Conservation (phyloP, 192 early-diverging fungal genomes). For the Oehlia diaphana region DNA sequence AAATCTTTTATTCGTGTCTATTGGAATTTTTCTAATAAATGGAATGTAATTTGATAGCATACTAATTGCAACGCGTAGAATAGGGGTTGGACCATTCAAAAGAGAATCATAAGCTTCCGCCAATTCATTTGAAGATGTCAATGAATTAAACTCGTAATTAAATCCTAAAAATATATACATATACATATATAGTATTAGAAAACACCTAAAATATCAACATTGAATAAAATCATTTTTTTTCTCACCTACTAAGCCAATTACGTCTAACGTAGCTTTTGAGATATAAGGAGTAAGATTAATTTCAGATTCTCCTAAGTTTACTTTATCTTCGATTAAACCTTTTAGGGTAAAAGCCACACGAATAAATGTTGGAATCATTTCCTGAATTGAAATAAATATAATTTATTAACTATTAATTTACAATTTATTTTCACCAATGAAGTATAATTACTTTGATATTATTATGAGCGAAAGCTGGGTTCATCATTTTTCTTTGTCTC, state of each 20-base stretch:
- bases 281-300: constrained; percentile 41
- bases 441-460: constrained; percentile 35
- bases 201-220: background rate
- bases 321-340: constrained; percentile 39
- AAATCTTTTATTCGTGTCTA: background rate
- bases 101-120: constrained; percentile 43
- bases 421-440: constrained; percentile 8
- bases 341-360: constrained; percentile 30
- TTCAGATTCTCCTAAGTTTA: constrained; percentile 29
- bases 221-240: background rate
- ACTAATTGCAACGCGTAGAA: constrained; percentile 30
- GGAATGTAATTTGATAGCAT: constrained; percentile 34
- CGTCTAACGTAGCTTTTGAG: constrained; percentile 44
- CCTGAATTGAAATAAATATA: background rate
- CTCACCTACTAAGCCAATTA: constrained; percentile 42
- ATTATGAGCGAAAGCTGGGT: constrained; percentile 50
- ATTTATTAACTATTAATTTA: too few species aligned
- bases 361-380: constrained; percentile 34
- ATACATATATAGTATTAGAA: background rate
- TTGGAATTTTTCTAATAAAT: constrained; percentile 30
- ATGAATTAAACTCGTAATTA: constrained; percentile 47
- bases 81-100: constrained; percentile 22
- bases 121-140: constrained; percentile 43
- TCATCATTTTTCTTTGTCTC: constrained; percentile 57
- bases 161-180: constrained; percentile 34